Percentiles rank a stretch among this genome's conserved stretches.
phyloP scores from a whole-genome alignment of 805 yeast genomes.

The Candida loeiensis region DNA sequence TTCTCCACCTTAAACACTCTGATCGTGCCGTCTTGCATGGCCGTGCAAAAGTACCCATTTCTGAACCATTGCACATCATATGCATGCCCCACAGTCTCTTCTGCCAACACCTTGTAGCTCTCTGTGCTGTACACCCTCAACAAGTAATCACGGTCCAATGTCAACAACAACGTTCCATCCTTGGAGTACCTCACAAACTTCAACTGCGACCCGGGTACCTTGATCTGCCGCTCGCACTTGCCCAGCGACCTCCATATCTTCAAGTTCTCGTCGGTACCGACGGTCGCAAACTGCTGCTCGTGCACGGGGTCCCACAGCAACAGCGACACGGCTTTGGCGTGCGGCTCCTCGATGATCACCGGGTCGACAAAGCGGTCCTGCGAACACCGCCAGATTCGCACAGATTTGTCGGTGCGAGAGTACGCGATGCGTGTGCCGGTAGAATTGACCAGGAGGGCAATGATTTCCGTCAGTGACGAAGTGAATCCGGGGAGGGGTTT shows the following conservation, averaged over 20 bases:
- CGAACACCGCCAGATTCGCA: conserved; percentile 38
- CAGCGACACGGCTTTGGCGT: conserved; percentile 35
- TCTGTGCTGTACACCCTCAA: conserved; percentile 33
- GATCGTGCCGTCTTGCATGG: conserved; percentile 47
- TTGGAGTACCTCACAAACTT: conserved; percentile 35
- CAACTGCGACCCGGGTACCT: conserved; percentile 17
- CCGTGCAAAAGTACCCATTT: conserved; percentile 31
- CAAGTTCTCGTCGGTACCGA: conserved; percentile 45
- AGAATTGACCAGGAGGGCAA: conserved; percentile 35
- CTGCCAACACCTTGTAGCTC: conserved; percentile 27
- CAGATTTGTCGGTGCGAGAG: conserved; percentile 41
- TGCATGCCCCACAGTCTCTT: conserved; percentile 22
- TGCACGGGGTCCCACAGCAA: conserved; percentile 49
- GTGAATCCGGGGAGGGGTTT: conserved; percentile 17
- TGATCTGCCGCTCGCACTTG: conserved; percentile 25
- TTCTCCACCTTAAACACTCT: conserved; percentile 18
- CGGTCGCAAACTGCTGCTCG: conserved; percentile 46
- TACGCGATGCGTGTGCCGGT: conserved; percentile 42
- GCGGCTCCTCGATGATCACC: conserved; percentile 39
- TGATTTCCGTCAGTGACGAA: conserved; percentile 27
- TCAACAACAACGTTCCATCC: conserved; percentile 46
- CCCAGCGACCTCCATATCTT: conserved; percentile 48
- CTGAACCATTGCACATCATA: conserved; percentile 47
- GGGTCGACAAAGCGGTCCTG: conserved; percentile 33
- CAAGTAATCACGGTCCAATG: conserved; percentile 38